phyloP scores from a whole-genome alignment of 139 green algal species.

The Chlamydomonas sp. region DNA sequence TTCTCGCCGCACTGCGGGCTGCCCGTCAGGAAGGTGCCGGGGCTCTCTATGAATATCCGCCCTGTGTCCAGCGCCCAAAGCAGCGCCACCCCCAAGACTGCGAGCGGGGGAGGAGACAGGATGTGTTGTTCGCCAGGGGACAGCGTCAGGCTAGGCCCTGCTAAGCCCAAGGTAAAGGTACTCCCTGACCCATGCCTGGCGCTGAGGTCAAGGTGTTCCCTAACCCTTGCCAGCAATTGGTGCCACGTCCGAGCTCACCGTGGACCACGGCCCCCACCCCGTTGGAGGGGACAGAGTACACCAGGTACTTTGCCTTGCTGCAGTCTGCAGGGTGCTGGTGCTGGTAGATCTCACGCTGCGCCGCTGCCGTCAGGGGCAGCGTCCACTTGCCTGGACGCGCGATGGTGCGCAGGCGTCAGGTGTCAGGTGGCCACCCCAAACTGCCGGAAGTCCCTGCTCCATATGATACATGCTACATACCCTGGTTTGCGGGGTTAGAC shows the following conservation, averaged over 20 bases:
- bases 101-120: too few species aligned
- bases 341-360: slow-evolving; percentile 24
- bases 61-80: slow-evolving; percentile 21
- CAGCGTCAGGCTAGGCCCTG: too few species aligned
- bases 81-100: slow-evolving; percentile 28
- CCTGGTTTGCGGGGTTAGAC: background rate
- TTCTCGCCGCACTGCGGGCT: background rate
- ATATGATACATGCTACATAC: too few species aligned
- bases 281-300: slow-evolving; percentile 5
- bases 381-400: slow-evolving; percentile 1
- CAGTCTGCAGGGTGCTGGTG: slow-evolving; percentile 27
- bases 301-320: slow-evolving; percentile 30
- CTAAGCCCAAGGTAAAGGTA: too few species aligned
- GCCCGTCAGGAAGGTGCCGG: slow-evolving; percentile 1
- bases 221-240: background rate
- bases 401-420: background rate
- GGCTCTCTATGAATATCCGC: slow-evolving; percentile 27
- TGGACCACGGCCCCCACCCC: slow-evolving; percentile 25
- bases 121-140: background rate
- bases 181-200: background rate
- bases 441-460: too few species aligned
- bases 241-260: background rate
- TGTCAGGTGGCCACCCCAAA: background rate
- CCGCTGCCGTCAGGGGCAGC: slow-evolving; percentile 9
- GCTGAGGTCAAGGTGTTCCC: background rate